Percentiles rank a stretch among this genome's conserved stretches.
phyloP scores from a whole-genome alignment of 768 basidiomycete genomes.

The Stropharia rugosoannulata region DNA sequence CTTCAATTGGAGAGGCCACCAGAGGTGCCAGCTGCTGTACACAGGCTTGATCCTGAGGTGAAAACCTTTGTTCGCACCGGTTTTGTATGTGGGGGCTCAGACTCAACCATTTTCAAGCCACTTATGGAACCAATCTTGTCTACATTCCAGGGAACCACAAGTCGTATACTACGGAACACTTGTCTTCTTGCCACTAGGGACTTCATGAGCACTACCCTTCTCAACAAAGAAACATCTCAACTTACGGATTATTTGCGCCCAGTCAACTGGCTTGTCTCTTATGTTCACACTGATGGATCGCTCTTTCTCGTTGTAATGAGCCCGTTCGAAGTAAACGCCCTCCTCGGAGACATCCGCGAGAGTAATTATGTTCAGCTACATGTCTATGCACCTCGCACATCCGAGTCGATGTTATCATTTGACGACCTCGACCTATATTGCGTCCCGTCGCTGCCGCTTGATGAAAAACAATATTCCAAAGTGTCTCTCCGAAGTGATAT shows the following conservation, averaged over 20 bases:
- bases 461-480: background rate
- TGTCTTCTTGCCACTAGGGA: conserved; percentile 31
- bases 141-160: conserved; percentile 4
- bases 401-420: conserved; percentile 28
- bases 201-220: conserved; percentile 29
- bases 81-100: conserved; percentile 3
- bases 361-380: conserved; percentile 36
- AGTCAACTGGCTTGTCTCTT: conserved; percentile 43
- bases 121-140: conserved; percentile 17
- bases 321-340: conserved; percentile 35
- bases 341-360: conserved; percentile 32
- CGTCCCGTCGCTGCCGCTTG: conserved; percentile 23
- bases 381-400: conserved; percentile 39
- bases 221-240: conserved; percentile 2
- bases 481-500: conserved; percentile 13
- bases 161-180: conserved; percentile 15
- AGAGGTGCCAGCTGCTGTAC: conserved; percentile 23
- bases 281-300: background rate
- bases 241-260: conserved; percentile 33
- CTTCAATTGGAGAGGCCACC: conserved; percentile 35
- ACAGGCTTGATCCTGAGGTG: conserved; percentile 25
- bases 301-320: conserved; percentile 35
- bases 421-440: conserved; percentile 34
- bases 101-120: conserved; percentile 18
- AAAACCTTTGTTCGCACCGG: conserved; percentile 28